Conservation (phyloP, 768 basidiomycete genomes). For the Boletus reticuloceps region DNA sequence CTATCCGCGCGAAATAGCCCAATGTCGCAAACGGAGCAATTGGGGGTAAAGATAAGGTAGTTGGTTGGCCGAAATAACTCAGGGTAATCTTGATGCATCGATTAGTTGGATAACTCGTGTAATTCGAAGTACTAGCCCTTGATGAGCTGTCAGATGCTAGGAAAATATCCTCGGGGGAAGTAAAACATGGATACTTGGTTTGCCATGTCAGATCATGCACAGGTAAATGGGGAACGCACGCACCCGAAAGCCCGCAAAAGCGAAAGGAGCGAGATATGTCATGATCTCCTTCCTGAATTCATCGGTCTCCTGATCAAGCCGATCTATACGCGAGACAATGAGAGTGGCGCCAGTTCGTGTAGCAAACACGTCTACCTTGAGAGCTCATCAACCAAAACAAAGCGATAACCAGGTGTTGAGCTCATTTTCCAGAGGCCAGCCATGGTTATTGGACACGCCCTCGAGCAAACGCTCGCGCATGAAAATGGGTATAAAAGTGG, state of each 20-base stretch:
- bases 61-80: constrained; percentile 42
- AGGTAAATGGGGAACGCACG: constrained; percentile 18
- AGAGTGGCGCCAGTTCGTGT: not conserved
- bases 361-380: constrained; percentile 7
- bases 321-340: constrained; percentile 6
- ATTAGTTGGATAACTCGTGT: constrained; percentile 29
- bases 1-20: constrained; percentile 45
- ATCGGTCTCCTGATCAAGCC: constrained; percentile 34
- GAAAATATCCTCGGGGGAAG: constrained; percentile 35
- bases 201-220: constrained; percentile 7
- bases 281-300: constrained; percentile 33
- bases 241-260: constrained; percentile 50
- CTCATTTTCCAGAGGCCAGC: constrained; percentile 50
- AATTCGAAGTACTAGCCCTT: constrained; percentile 17
- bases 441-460: constrained; percentile 36
- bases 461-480: constrained; percentile 40
- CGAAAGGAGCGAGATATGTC: constrained; percentile 41
- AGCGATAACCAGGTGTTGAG: constrained; percentile 45
- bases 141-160: constrained; percentile 12
- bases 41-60: constrained; percentile 37
- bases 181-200: constrained; percentile 38
- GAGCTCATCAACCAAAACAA: constrained; percentile 49
- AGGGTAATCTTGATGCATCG: constrained; percentile 31
- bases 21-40: constrained; percentile 47
- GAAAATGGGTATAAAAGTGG: constrained; percentile 39